phyloP scores from a whole-genome alignment of 2,329 filamentous ascomycete species.

The Aspergillus glaucus region DNA sequence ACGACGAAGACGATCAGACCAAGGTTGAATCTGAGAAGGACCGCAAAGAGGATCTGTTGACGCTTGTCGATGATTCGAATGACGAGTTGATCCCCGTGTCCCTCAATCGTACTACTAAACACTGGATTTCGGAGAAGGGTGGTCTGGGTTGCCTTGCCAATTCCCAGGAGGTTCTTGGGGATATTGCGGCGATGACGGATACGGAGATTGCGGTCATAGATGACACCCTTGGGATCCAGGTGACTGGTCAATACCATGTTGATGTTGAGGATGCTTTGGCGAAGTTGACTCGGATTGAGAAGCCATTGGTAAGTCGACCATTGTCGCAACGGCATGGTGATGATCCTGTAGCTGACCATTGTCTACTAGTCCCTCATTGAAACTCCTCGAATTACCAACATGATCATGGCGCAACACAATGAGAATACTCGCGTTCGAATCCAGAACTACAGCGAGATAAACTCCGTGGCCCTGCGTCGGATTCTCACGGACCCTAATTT shows the following conservation, averaged over 20 bases:
- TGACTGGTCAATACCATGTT: constrained; percentile 15
- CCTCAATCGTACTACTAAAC: constrained; percentile 10
- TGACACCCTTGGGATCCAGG: constrained; percentile 16
- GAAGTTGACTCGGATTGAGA: constrained; percentile 22
- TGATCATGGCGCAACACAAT: constrained; percentile 8
- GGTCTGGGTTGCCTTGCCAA: constrained; percentile 19
- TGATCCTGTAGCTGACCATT: not conserved
- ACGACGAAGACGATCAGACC: constrained; percentile 3
- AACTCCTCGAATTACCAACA: constrained; percentile 13
- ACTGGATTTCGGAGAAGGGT: constrained; percentile 17
- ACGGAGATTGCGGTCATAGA: constrained; percentile 19
- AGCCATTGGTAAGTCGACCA: constrained; percentile 18
- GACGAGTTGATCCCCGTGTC: constrained; percentile 9
- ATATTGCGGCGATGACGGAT: constrained; percentile 20
- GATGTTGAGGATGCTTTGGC: constrained; percentile 24
- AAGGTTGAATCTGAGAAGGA: constrained; percentile 1
- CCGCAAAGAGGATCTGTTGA: constrained; percentile 5
- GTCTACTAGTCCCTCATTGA: constrained; percentile 13
- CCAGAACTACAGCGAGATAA: constrained; percentile 14
- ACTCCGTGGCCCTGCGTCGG: constrained; percentile 13
- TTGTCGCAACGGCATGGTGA: not conserved
- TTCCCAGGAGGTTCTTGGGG: constrained; percentile 13
- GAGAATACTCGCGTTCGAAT: constrained; percentile 11
- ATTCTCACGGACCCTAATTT: constrained; percentile 17
- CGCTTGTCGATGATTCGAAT: constrained; percentile 11